Percentiles rank a stretch among this genome's conserved stretches.
These are phyloP conservation scores for Parmales sp. DNA, from an alignment of 108 stramenopile genomes.

Conservation along the genomic window DNA sequence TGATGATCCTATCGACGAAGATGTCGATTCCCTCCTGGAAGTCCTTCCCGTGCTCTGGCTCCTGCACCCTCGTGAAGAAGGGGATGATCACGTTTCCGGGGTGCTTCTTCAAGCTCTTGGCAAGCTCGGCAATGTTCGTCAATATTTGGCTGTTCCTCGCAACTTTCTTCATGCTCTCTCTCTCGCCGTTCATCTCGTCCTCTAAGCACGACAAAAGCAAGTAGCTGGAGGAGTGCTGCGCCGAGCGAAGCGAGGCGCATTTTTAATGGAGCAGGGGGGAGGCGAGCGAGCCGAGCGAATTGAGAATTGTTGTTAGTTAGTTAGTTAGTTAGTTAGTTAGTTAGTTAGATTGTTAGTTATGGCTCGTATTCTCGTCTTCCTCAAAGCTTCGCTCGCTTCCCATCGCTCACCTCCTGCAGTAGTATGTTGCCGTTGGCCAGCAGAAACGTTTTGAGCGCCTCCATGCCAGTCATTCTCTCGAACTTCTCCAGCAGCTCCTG, in stretches of 20 bases:
- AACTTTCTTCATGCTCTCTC: slow-evolving; percentile 86
- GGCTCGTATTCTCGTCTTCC: too few species aligned
- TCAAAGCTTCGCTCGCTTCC: too few species aligned
- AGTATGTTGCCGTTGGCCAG: slow-evolving; percentile 70
- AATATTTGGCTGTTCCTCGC: slow-evolving; percentile 75
- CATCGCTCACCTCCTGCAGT: too few species aligned
- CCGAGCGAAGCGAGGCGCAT: too few species aligned
- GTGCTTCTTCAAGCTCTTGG: slow-evolving; percentile 71
- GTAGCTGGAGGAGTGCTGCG: slow-evolving; percentile 88
- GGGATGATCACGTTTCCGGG: slow-evolving; percentile 95
- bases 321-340: too few species aligned
- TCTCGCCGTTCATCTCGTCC: slow-evolving; percentile 98
- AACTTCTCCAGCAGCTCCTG: slow-evolving; percentile 80
- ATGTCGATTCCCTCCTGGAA: slow-evolving; percentile 68
- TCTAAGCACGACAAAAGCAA: slow-evolving; percentile 84
- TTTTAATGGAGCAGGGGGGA: too few species aligned
- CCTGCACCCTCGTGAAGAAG: slow-evolving; percentile 77
- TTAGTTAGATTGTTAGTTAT: too few species aligned
- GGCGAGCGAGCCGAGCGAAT: too few species aligned
- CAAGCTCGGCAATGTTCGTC: slow-evolving; percentile 91
- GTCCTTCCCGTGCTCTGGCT: slow-evolving; percentile 58
- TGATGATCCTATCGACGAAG: slow-evolving; percentile 73
- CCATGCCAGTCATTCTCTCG: slow-evolving; percentile 64
- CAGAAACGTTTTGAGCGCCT: slow-evolving; percentile 73
- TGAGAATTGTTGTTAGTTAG: too few species aligned